A percentile compares a stretch with the other conserved stretches of the same genome.
phyloP scores from a whole-genome alignment of 306 rosid genomes.

The Cyclanthera cordifolia region DNA sequence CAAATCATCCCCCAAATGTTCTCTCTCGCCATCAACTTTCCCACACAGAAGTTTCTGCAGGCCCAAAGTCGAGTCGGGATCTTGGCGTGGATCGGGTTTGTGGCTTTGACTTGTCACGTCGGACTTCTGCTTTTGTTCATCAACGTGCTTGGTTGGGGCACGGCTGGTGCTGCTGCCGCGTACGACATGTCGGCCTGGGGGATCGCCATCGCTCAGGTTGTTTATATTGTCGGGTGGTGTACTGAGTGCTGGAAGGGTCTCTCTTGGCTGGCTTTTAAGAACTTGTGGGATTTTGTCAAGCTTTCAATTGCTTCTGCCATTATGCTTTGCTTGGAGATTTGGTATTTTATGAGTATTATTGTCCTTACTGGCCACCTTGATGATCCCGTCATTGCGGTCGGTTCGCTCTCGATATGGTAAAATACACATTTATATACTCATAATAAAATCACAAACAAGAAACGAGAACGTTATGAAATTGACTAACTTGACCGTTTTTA shows the following conservation, averaged over 20 bases:
- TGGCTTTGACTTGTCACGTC: slow-evolving; percentile 29
- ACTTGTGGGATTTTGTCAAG: slow-evolving; percentile 66
- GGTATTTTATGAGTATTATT: slow-evolving; percentile 94
- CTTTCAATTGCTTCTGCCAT: slow-evolving; percentile 83
- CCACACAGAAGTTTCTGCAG: slow-evolving; percentile 83
- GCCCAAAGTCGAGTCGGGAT: slow-evolving; percentile 67
- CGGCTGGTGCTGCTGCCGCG: slow-evolving; percentile 71
- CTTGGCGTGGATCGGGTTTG: slow-evolving; percentile 79
- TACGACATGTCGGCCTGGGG: slow-evolving; percentile 63
- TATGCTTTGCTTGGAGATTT: slow-evolving; percentile 89
- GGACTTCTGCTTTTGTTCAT: slow-evolving; percentile 39
- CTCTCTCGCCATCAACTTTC: slow-evolving; percentile 70
- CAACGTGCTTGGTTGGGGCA: slow-evolving; percentile 54
- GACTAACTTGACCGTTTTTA: neutral
- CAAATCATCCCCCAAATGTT: slow-evolving; percentile 90
- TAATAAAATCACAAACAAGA: too few species aligned
- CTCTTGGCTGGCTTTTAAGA: slow-evolving; percentile 76
- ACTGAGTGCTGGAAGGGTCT: slow-evolving; percentile 75
- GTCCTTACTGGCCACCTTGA: slow-evolving; percentile 95
- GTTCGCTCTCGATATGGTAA: slow-evolving; percentile 94
- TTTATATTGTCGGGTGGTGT: slow-evolving; percentile 70
- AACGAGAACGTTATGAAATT: too few species aligned
- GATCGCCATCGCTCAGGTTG: slow-evolving; percentile 53
- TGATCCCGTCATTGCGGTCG: slow-evolving; percentile 77
- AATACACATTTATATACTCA: too few species aligned